Base-by-base conservation (phyloP, 1,284 basidiomycete genomes). In the Cryptococcus hybrid region DNA sequence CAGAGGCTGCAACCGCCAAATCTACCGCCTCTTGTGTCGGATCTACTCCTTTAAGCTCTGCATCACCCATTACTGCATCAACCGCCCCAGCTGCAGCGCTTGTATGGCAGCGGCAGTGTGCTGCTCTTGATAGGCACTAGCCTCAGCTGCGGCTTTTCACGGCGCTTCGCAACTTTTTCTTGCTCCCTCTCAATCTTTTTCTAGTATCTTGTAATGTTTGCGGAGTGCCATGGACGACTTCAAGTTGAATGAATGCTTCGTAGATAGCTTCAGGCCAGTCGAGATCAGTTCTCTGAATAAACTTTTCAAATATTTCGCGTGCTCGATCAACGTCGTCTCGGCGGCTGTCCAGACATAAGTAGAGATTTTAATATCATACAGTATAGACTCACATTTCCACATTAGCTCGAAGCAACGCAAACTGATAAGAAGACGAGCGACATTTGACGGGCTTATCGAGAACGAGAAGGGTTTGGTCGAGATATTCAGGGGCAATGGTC, bases 211-310 rank as follows among this genome's bases (percentile, higher is more conserved):
- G 84, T 13, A 96, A 75, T 5, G 87, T 85, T 44, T 84, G 80
- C 6, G 90, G 78, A 7, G 84, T 82, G 0, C 95, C 95, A 65
- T 91, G 82, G 3, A 89, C 78, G 61, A 91, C 86, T 73, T 98
- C 95, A 65, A 98, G 96, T 12, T 82, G 79, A 4, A 87, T 71
- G 87, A 90, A 96, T 0, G 89, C 88, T 58, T 93, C 89, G 84
- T 91, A 91, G 5, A 98, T 80, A 2, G 86, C 88, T 74, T 96
- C 92, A 0, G 93, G 91, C 88, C 92, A 96, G 76, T 97, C 93
- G 44, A 95, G 68, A 71, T 87, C 88, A 5, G 67, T 63, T 47
- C 81, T 79, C 53, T 62, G 69, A 7, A 85, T 84, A 11, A 87
- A 80, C 56, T 86, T 83, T 18, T 80, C 78, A 76, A 89, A 92